Conservation (phyloP, 176 grass and related monocot species). For the Aegilops umbellulata region DNA sequence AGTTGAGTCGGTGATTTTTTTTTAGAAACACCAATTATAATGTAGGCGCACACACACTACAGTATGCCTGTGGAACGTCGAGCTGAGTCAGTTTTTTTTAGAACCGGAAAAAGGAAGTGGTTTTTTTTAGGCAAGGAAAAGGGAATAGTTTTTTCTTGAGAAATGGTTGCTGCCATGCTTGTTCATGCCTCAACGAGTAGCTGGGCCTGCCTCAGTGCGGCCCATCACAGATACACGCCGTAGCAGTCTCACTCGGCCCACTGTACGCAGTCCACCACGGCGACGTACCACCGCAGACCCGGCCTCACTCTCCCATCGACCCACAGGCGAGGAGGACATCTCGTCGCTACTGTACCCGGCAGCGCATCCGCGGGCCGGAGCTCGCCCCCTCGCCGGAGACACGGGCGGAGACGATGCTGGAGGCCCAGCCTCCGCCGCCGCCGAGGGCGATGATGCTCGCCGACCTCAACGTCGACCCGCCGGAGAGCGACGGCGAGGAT, state of each 20-base stretch:
- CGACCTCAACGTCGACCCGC: slow-evolving; percentile 79
- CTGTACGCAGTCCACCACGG: slow-evolving; percentile 7
- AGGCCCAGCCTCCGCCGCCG: slow-evolving; percentile 34
- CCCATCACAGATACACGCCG: neutral
- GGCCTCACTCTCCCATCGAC: neutral
- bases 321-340: neutral
- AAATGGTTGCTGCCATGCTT: too few species aligned
- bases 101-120: too few species aligned
- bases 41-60: too few species aligned
- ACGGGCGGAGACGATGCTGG: slow-evolving; percentile 26
- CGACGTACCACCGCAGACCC: neutral
- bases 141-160: too few species aligned
- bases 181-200: neutral
- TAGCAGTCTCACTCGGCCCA: neutral
- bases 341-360: neutral
- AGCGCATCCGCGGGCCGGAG: neutral
- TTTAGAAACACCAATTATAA: too few species aligned
- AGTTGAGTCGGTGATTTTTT: too few species aligned
- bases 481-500: slow-evolving; percentile 87
- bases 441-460: slow-evolving; percentile 61
- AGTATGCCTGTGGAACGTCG: too few species aligned
- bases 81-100: too few species aligned
- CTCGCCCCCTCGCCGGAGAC: slow-evolving; percentile 9
- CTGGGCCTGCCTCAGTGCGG: neutral
- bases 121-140: too few species aligned